Evolutionary conservation across 2,329 filamentous ascomycete species (phyloP).

Genomic region (Fusarium solani-melongenae): DNA sequence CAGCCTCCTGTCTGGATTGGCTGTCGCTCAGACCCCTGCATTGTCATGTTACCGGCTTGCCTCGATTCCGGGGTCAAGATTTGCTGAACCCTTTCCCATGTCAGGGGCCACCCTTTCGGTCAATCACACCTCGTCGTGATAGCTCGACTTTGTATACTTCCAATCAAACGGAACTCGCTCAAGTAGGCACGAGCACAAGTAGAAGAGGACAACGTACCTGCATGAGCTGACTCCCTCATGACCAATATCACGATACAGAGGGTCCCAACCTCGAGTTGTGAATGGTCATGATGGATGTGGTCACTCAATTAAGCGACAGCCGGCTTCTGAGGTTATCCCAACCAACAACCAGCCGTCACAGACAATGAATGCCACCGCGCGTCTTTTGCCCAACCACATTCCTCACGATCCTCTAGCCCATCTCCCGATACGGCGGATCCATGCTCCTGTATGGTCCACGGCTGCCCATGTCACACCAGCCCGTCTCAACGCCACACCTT

Average conservation of each 20-base stretch:
- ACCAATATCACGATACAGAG: neutral
- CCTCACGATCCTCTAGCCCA: neutral
- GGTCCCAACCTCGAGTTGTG: neutral
- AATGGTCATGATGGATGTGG: neutral
- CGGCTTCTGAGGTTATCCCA: neutral
- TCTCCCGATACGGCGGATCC: neutral
- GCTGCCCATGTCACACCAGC: neutral
- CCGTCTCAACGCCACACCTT: slow-evolving; percentile 7
- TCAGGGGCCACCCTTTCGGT: slow-evolving; percentile 2
- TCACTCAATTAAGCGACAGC: neutral
- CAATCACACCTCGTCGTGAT: neutral
- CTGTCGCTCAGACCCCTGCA: neutral
- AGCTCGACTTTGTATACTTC: neutral
- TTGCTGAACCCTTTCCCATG: neutral
- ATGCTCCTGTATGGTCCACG: neutral
- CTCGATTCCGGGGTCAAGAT: neutral
- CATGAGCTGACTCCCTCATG: neutral
- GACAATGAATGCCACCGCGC: neutral
- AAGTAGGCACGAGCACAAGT: neutral
- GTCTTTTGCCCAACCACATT: neutral
- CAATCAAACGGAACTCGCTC: neutral
- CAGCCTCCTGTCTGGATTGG: neutral
- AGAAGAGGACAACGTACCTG: neutral
- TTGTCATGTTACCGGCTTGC: neutral
- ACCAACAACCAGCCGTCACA: slow-evolving; percentile 1